Percentiles rank a stretch among this genome's conserved stretches.
Evolutionary conservation across 345 rosid genomes (phyloP).

Genomic region (Draba incana): DNA sequence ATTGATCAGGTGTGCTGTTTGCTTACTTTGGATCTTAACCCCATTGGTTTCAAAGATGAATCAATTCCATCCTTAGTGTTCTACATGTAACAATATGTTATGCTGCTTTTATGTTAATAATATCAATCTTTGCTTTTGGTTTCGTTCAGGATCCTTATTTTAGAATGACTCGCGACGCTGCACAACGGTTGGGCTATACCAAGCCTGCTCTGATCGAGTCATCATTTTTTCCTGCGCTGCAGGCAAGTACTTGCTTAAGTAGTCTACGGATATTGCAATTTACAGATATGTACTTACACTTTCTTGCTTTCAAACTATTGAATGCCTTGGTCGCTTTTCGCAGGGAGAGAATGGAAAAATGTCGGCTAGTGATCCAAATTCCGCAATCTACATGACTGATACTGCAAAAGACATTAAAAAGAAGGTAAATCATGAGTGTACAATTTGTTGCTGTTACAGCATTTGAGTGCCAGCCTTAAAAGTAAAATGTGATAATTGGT

Average conservation of each 20-base stretch:
- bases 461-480: background rate
- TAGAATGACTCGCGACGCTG: slow-evolving; percentile 95
- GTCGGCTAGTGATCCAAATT: slow-evolving; percentile 97
- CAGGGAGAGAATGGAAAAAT: slow-evolving; percentile 97
- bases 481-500: background rate
- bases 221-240: slow-evolving; percentile 76
- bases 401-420: slow-evolving; percentile 71
- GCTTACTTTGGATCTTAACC: background rate
- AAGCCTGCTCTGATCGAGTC: slow-evolving; percentile 94
- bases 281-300: background rate
- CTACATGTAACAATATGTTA: background rate
- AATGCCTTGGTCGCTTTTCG: slow-evolving; percentile 20
- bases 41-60: background rate
- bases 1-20: slow-evolving; percentile 77
- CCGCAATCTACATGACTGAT: slow-evolving; percentile 93
- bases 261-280: background rate
- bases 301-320: background rate
- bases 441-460: background rate
- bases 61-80: background rate
- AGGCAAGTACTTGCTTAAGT: slow-evolving; percentile 48
- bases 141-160: slow-evolving; percentile 91
- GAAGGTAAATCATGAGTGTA: slow-evolving; percentile 55
- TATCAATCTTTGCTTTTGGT: background rate
- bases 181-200: slow-evolving; percentile 89
- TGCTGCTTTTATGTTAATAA: background rate